Evolutionary conservation across 1,284 basidiomycete species (phyloP), one percentile per base, ranked within the genome.

Genomic region (Tilletiopsis washingtonensis): DNA sequence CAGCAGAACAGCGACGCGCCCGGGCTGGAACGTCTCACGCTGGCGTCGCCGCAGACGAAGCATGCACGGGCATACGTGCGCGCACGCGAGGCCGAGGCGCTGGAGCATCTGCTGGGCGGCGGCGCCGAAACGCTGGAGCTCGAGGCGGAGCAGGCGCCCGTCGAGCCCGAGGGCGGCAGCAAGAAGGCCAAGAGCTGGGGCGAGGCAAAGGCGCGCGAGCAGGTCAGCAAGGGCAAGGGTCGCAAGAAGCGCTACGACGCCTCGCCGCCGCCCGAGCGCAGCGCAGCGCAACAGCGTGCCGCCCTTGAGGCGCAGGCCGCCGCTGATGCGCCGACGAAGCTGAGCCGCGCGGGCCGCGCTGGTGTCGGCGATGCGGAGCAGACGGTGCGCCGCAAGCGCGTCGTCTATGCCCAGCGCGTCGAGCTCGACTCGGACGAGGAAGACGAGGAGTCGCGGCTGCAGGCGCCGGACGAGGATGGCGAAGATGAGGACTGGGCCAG

Each of bases 401-500:
- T n/a, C n/a, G n/a, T n/a, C n/a, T n/a, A n/a, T n/a, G n/a, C n/a
- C n/a, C n/a, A n/a, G n/a, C n/a, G n/a, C n/a, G n/a, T n/a, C n/a
- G n/a, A n/a, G n/a, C n/a, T n/a, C n/a, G n/a, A n/a, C n/a, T 14
- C 7, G 24, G 44, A 45, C 19, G 9, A 37, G 21, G 44, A 45
- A 20, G 27, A 12, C n/a, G n/a, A n/a, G n/a, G n/a, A n/a, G n/a
- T n/a, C n/a, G n/a, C n/a, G n/a, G n/a, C n/a, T n/a, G n/a, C n/a
- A n/a, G n/a, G n/a, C n/a, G n/a, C n/a, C n/a, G n/a, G n/a, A n/a
- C n/a, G n/a, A n/a, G n/a, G n/a, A n/a, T n/a, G 44, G 15, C 32
- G 36, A 38, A 9, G 25, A 50, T 12, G 49, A 51, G 2, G 49
- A 51, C 15, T 51, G 49, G 49, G 49, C 46, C 20, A 50, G 47